Evolutionary conservation across 1,284 basidiomycete species (phyloP).

Genomic region (Singerocomus inundabilis): DNA sequence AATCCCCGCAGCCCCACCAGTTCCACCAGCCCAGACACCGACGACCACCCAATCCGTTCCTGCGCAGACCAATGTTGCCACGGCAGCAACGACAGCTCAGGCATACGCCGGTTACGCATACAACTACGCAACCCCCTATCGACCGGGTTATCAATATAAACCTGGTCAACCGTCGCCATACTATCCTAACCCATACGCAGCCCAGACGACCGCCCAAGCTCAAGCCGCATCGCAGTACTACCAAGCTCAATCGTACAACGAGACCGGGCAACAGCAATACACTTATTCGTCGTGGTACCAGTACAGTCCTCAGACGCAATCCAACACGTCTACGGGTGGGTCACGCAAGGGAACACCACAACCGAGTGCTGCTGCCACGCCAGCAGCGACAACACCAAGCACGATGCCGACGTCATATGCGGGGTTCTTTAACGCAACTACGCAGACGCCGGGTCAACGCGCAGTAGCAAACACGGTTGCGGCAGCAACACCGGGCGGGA

Average conservation of each 20-base stretch:
- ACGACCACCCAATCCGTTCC: constrained; percentile 27
- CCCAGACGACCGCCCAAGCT: constrained; percentile 24
- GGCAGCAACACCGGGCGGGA: constrained; percentile 26
- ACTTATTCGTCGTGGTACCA: constrained; percentile 36
- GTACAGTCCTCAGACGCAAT: constrained; percentile 32
- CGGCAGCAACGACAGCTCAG: constrained; percentile 27
- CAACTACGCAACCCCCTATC: constrained; percentile 31
- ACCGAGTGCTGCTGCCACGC: constrained; percentile 33
- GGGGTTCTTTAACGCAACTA: constrained; percentile 34
- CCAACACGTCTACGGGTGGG: constrained; percentile 23
- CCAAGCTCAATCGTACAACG: constrained; percentile 29
- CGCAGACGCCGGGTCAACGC: constrained; percentile 39
- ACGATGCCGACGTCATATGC: constrained; percentile 38
- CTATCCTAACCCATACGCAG: constrained; percentile 29
- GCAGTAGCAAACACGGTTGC: constrained; percentile 50
- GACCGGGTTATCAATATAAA: constrained; percentile 34
- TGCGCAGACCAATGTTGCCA: constrained; percentile 24
- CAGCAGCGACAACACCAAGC: constrained; percentile 26
- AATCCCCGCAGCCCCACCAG: constrained; percentile 26
- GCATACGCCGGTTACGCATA: constrained; percentile 27
- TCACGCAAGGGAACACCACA: constrained; percentile 54
- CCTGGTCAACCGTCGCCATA: constrained; percentile 34
- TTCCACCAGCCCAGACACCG: constrained; percentile 23
- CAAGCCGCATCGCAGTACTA: constrained; percentile 34
- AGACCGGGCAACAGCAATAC: constrained; percentile 34